Base-by-base conservation (phyloP, 805 yeast species). In the Teunomyces kruisii region DNA sequence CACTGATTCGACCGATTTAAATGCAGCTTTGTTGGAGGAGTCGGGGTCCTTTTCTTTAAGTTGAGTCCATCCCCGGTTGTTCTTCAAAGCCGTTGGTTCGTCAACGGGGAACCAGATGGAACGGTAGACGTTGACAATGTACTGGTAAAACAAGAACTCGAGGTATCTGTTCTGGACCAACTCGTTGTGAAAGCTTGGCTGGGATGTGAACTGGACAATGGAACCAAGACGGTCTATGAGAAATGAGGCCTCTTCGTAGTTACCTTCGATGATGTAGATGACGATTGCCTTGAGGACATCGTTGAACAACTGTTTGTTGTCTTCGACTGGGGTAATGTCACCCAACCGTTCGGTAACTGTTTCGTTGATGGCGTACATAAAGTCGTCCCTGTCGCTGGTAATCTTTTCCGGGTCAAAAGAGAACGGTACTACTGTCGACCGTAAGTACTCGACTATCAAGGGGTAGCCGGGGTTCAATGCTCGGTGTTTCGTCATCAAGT, bases 71-170 rank as follows among this genome's bases (percentile, higher is more conserved):
- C 17, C 35, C 3, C 16, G 8, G 14, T 16, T 31, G 14, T 9
- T 16, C 12, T 16, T 16, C n/a, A n/a, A 19, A 14, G 42, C 19
- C 6, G 47, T 22, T 16, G 16, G 27, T 17, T 39, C 44, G 15
- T 40, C 47, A 24, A 33, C 40, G 6, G 56, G 50, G 38, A 58
- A 60, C 62, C 65, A 60, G 12, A 58, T 39, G 43, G 43, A 51
- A 22, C 54, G 57, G 48, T 54, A 59, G 1, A 64, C 41, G 8
- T 52, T 46, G 10, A 55, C 46, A 3, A 56, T 40, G 27, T 56
- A 57, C 39, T 64, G 69, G 41, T 55, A 56, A 40, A 64, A 62
- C 24, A 58, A 49, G 40, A 53, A 60, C 50, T 68, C 70, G 27
- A 67, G 45, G 50, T 53, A 64, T 26, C 53, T 43, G 51, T 64